A percentile compares a stretch with the other conserved stretches of the same genome.
Conservation (phyloP, 129 eudicot genomes). For the Flaveria trinervia region DNA sequence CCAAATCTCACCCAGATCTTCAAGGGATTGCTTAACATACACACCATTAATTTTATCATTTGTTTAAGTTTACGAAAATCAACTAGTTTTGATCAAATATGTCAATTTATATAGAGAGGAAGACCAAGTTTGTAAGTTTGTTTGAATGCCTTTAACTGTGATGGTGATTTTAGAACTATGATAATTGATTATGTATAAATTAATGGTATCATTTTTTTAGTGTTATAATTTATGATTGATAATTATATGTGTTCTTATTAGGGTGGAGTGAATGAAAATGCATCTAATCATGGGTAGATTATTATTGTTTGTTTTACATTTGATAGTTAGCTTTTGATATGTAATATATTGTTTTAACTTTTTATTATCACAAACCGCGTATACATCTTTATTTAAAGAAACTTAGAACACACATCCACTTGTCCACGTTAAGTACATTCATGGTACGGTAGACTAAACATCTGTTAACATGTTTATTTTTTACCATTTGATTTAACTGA, state of each 20-base stretch:
- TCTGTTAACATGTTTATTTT: too few species aligned
- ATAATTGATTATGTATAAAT: too few species aligned
- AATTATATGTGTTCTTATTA: not conserved
- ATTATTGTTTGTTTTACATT: not conserved
- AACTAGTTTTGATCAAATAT: not conserved
- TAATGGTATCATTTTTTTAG: not conserved
- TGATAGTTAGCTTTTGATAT: not conserved
- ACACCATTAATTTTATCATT: constrained; percentile 11
- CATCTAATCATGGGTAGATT: not conserved
- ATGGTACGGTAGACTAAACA: too few species aligned
- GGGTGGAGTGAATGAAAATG: not conserved
- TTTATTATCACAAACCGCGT: not conserved
- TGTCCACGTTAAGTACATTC: too few species aligned
- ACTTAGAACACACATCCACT: not conserved
- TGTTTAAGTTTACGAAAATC: not conserved
- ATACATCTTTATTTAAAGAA: not conserved
- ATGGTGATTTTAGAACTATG: not conserved
- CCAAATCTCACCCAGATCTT: constrained; percentile 29
- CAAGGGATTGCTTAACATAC: constrained; percentile 14
- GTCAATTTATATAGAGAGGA: not conserved
- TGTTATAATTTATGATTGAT: not conserved
- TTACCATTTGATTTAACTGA: too few species aligned
- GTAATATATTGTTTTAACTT: not conserved
- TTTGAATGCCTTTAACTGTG: not conserved
- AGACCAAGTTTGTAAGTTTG: not conserved